Evolutionary conservation across 2,329 filamentous ascomycete species (phyloP), one percentile per base, ranked within the genome.

Genomic region (Cladosporium cucumerinum): DNA sequence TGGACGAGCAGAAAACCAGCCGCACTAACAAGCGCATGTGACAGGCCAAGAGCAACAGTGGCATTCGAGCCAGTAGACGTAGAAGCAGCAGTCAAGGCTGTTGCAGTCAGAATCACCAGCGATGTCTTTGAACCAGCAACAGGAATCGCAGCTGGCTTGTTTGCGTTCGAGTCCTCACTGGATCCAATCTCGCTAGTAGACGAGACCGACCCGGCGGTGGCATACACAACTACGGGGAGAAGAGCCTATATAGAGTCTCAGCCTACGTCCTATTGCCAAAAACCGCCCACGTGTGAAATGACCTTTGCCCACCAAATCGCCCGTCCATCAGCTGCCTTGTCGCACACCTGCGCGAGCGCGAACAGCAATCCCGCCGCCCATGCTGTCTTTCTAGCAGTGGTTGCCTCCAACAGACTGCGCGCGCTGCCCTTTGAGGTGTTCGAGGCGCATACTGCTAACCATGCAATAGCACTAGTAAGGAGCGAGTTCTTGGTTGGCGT

Each of bases 241-340:
- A 75, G 61, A 58, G 70, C 72, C 73, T 75, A 69, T 57, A 32
- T 49, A 60, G 14, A 30, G 21, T 69, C 69, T 70, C 71, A 72
- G 72, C 68, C 69, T 65, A 66, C 32, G 65, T 64, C 66, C 65
- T 43, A 14, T 63, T 60, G 18, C 52, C 39, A 30, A n/a, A 36
- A 43, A 32, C 60, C 49, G 25, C 60, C 49, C 16, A 51, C 25
- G 14, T 51, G 70, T 52, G 21, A 26, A 61, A 66, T 68, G 66
- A 82, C 81, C 78, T 82, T 81, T 25, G 77, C 78, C 73, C 78
- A 78, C 76, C 79, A 78, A n/a, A 80, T 75, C 48, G 77, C 78
- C 66, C 77, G 73, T 60, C 76, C 77, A 66, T 80, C 78, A 67
- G 77, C 76, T n/a, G 79, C 77, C 62, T 80, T 69, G 67, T 82